Evolutionary conservation across 1,139 yeast species (phyloP), one percentile per base, ranked within the genome.

Genomic region (Hyphopichia fennica): DNA sequence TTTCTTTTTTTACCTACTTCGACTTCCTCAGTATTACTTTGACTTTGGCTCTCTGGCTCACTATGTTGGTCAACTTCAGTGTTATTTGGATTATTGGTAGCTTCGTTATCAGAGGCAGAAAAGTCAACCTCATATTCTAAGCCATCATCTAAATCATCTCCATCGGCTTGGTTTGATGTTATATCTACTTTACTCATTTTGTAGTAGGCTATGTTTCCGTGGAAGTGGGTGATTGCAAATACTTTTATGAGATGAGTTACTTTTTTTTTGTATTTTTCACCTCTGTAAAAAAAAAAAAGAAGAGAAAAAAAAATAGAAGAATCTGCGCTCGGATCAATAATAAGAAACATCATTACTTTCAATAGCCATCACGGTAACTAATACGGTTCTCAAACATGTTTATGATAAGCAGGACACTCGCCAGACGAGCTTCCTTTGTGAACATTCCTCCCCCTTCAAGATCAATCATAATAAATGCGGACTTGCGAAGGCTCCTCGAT

Each of bases 61-160:
- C 43, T 48, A 36, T 47, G 53, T 29, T 41, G 37, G 16, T 40
- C 48, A 8, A 32, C 40, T 10, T 39, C 51, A 14, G 25, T 43
- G 11, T 43, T 49, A 22, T 9, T 14, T 19, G 15, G 18, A 46
- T 53, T 62, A 11, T 58, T 62, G 17, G 56, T 55, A 11, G 44
- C 52, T n/a, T 57, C 59, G 17, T 47, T 54, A 17, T 38, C 43
- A 30, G 30, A 27, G 5, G 39, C 56, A 4, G 57, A 48, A 37
- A 65, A 60, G 18, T 73, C 83, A 25, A 75, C 69, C 1, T 70
- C 70, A 54, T 82, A 82, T 14, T 69, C 84, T 36, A 84, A 69
- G 2, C 87, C 88, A 57, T 84, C 91, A 41, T 83, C 87, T 38
- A 84, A 66, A 46, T 82, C 89, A 55, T 85, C 91, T 2, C 48